These are phyloP conservation scores for Chaetomium sp. DNA, from an alignment of 2,329 filamentous ascomycete genomes.

Conservation along the genomic window DNA sequence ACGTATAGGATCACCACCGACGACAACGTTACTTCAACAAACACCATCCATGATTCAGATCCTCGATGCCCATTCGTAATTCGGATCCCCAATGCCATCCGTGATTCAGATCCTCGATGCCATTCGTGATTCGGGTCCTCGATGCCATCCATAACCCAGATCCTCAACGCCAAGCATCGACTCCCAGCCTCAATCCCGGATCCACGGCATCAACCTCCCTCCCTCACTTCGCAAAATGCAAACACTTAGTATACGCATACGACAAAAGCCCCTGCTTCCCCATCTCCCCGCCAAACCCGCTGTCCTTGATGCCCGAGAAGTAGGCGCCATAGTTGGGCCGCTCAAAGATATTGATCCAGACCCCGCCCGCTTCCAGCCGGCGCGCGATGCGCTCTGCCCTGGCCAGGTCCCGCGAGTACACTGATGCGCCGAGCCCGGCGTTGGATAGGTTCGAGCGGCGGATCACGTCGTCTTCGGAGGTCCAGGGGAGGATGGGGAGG, in stretches of 20 bases:
- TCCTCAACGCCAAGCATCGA: not conserved
- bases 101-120: too few species aligned
- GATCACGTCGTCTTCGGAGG: constrained; percentile 53
- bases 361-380: constrained; percentile 49
- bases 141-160: not conserved
- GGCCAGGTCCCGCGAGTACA: constrained; percentile 49
- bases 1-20: too few species aligned
- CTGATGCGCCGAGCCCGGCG: constrained; percentile 49
- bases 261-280: constrained; percentile 30
- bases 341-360: constrained; percentile 50
- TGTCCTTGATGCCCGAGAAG: constrained; percentile 31
- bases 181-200: not conserved
- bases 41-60: too few species aligned
- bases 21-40: too few species aligned
- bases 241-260: constrained; percentile 29
- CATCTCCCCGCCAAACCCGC: constrained; percentile 31
- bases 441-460: constrained; percentile 46
- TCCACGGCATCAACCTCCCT: not conserved
- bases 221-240: constrained; percentile 27
- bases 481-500: constrained; percentile 56
- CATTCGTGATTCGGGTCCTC: too few species aligned
- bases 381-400: constrained; percentile 46
- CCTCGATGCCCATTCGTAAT: too few species aligned
- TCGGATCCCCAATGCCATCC: too few species aligned
- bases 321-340: constrained; percentile 28